Conservation (phyloP, 495 filamentous ascomycete genomes). For the Schizothecium vesticola region DNA sequence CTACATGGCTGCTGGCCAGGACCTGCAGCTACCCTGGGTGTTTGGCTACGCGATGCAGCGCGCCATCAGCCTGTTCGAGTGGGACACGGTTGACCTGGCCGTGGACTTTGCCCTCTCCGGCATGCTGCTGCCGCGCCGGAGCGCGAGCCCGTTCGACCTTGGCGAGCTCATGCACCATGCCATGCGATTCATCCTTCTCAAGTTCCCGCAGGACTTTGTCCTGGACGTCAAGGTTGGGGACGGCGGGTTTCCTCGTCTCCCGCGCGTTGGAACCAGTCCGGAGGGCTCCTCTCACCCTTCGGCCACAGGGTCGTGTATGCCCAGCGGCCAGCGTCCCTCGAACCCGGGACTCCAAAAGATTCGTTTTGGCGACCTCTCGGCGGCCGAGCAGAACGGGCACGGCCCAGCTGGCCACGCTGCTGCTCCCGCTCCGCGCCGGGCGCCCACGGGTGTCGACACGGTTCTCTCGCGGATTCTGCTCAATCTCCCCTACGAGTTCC, state of each 20-base stretch:
- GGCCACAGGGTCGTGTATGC: constrained; percentile 15
- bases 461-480: constrained; percentile 57
- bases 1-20: constrained; percentile 48
- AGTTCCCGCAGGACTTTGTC: constrained; percentile 45
- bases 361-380: constrained; percentile 59
- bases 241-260: constrained; percentile 33
- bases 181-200: constrained; percentile 40
- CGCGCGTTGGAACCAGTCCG: constrained; percentile 5
- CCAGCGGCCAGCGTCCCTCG: constrained; percentile 14
- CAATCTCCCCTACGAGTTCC: constrained; percentile 56
- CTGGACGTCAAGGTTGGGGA: constrained; percentile 41
- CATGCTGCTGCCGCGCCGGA: constrained; percentile 19
- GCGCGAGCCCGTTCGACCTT: constrained; percentile 5
- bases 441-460: constrained; percentile 17
- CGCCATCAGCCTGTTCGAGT: constrained; percentile 42
- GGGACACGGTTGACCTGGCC: constrained; percentile 50
- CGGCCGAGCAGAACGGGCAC: constrained; percentile 35
- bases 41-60: constrained; percentile 41
- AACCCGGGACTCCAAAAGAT: constrained; percentile 55
- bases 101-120: constrained; percentile 33
- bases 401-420: neutral
- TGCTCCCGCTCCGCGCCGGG: neutral
- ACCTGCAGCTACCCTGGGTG: constrained; percentile 43
- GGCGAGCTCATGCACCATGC: constrained; percentile 31
- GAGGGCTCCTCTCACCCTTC: neutral